Conservation (phyloP, 495 filamentous ascomycete species). For the Zalerion maritima region DNA sequence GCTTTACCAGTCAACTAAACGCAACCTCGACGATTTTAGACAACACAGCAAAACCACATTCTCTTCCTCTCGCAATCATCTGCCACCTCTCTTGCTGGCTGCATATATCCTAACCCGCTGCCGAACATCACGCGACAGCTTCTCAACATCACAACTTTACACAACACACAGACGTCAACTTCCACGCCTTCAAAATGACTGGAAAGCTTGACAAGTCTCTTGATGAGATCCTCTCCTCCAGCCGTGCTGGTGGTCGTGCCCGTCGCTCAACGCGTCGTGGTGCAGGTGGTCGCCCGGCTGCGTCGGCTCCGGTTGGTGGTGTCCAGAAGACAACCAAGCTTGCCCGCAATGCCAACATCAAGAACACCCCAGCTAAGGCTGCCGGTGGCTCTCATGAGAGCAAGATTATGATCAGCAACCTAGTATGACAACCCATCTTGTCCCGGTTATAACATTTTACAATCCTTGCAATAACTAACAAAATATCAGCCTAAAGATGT, state of each 20-base stretch:
- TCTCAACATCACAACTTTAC: conserved; percentile 1
- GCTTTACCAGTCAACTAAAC: too few relatives aligned
- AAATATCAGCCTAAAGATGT: conserved; percentile 72
- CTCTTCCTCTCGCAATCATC: conserved; percentile 7
- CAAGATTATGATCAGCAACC: conserved; percentile 95
- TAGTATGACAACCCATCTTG: conserved; percentile 48
- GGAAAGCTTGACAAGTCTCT: conserved; percentile 89
- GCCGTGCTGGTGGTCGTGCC: conserved; percentile 39
- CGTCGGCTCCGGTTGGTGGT: conserved; percentile 63
- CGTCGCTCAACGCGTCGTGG: conserved; percentile 36
- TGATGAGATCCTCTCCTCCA: conserved; percentile 82
- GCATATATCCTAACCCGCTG: too few relatives aligned
- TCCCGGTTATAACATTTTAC: conserved; percentile 1
- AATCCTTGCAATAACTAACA: too few relatives aligned
- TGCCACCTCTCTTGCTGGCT: too few relatives aligned
- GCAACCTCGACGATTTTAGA: too few relatives aligned
- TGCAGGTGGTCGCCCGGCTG: conserved; percentile 32
- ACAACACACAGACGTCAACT: conserved; percentile 5
- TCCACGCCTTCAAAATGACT: conserved; percentile 50
- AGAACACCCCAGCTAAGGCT: conserved; percentile 44
- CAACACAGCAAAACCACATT: too few relatives aligned
- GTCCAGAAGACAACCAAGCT: conserved; percentile 65
- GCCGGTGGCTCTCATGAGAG: conserved; percentile 53
- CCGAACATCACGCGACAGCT: too few relatives aligned
- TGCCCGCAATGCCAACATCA: conserved; percentile 41